Base-by-base conservation (phyloP, 305 asterid species). In the Fraxinus baroniana region DNA sequence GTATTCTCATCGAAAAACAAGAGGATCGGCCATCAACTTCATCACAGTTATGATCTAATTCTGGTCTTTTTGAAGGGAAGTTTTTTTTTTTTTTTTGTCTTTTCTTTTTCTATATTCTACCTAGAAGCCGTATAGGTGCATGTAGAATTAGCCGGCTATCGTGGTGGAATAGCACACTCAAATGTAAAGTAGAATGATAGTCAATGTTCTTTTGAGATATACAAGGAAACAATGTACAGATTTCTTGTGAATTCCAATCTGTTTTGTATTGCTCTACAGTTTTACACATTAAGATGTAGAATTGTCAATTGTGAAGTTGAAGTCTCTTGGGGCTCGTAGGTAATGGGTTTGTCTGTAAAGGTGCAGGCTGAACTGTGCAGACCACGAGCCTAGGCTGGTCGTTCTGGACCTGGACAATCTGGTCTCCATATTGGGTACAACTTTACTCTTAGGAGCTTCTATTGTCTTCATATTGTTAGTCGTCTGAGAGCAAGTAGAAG, bases 11-110 rank as follows among this genome's bases (percentile, higher is more conserved):
- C 46, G 98, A 94, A 92, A 95, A 93, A 90, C 99, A 94, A 90
- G 99, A 95, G 55, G 94, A 93, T 79, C 92, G 97, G 36, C 99
- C 99, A 15, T 95, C 99, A 10, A 92, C 95, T 49, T 92, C 98
- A 6, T 94, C 97, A 17, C 89, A 89, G 32, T 85, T 87, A 83
- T 88, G 79, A 85, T 46, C 57, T 76, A 66, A 22, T 66, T 24
- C 35, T 28, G 7, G 2, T 26, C 33, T 26, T 26, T 66, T 66
- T 26, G n/a, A 1, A 62, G 71, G 33, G 33, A 22, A 20, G 57
- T 13, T 13, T 46, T 13, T 13, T 9, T 13, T 9, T 39, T 46
- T 0, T 15, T 46, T 1, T 46, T 2, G 4, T 30, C 4, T 32
- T 32, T 32, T 32, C 4, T 32, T 32, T 32, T 32, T 32, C 33